These are phyloP conservation scores for Pichia pseudocactophila DNA, from an alignment of 805 yeast species.

Conservation along the genomic window DNA sequence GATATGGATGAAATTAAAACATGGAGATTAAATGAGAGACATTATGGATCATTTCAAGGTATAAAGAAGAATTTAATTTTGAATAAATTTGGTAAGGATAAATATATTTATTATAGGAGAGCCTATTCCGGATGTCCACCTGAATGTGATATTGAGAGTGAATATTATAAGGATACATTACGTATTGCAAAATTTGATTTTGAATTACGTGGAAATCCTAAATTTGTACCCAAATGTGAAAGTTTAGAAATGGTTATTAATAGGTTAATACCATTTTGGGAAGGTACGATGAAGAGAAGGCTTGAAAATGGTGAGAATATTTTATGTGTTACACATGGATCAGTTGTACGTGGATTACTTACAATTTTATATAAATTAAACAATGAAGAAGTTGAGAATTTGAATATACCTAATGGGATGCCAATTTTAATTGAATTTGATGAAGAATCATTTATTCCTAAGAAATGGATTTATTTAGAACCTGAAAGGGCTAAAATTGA, in stretches of 20 bases:
- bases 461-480: conserved; percentile 59
- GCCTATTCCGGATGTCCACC: conserved; percentile 71
- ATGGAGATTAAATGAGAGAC: conserved; percentile 80
- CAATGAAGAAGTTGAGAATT: conserved; percentile 59
- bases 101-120: conserved; percentile 74
- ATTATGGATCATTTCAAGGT: conserved; percentile 78
- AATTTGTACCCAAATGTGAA: conserved; percentile 60
- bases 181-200: conserved; percentile 25
- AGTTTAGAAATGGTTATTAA: conserved; percentile 63
- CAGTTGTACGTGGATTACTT: conserved; percentile 67
- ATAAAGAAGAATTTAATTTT: conserved; percentile 60
- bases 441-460: conserved; percentile 27
- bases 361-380: conserved; percentile 58
- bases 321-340: conserved; percentile 72
- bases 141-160: conserved; percentile 28
- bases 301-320: conserved; percentile 46
- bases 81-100: conserved; percentile 56
- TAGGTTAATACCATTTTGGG: conserved; percentile 55
- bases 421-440: conserved; percentile 58
- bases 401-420: conserved; percentile 78
- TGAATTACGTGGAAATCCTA: conserved; percentile 22
- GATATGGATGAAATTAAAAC: conserved; percentile 47
- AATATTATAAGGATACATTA: conserved; percentile 28
- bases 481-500: conserved; percentile 73
- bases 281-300: conserved; percentile 41